phyloP scores from a whole-genome alignment of 169 alveolate genomes.

The Plasmodium cynomolgi region DNA sequence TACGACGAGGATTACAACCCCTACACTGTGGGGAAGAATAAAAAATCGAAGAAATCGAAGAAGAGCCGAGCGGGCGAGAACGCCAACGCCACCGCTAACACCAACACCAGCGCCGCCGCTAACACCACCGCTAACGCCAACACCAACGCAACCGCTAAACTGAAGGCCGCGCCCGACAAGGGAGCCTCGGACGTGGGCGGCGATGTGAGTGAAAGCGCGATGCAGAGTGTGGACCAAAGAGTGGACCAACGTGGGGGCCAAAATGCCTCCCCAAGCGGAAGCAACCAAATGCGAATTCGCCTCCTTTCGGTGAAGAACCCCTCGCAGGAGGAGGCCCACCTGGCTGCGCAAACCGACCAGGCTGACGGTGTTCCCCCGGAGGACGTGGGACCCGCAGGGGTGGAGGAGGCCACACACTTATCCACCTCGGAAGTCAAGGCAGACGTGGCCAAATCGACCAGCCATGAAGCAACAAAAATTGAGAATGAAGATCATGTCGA shows the following conservation, averaged over 20 bases:
- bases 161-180: background rate
- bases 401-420: background rate
- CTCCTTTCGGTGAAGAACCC: background rate
- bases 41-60: conserved; percentile 20
- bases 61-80: background rate
- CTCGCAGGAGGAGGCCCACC: background rate
- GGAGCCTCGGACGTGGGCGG: background rate
- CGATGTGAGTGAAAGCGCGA: background rate
- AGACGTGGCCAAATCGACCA: background rate
- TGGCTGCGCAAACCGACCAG: background rate
- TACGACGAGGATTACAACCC: conserved; percentile 55
- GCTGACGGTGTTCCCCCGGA: background rate
- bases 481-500: background rate
- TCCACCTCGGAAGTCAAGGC: background rate
- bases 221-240: background rate
- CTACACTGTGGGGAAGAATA: conserved; percentile 13
- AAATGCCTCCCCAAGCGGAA: background rate
- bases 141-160: background rate
- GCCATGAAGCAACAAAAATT: background rate
- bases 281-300: background rate
- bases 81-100: background rate
- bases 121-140: too few relatives aligned
- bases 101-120: background rate
- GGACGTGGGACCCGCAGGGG: background rate
- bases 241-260: background rate